Conservation (phyloP, 75 land plant species). For the Picea glauca region DNA sequence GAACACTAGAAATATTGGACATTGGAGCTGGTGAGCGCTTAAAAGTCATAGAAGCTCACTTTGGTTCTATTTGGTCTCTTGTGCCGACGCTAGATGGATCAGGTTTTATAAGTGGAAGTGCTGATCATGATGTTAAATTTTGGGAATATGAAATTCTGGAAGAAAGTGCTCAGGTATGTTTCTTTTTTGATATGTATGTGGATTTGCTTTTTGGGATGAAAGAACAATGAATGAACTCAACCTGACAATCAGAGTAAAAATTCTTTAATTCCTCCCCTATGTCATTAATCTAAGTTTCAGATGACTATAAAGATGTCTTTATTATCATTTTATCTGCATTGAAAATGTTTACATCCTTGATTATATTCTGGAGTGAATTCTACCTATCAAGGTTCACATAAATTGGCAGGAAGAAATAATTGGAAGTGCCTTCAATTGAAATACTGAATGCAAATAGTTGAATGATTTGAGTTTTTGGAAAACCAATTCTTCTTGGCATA, state of each 20-base stretch:
- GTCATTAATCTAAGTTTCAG: background rate
- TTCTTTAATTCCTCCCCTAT: background rate
- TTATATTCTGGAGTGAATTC: background rate
- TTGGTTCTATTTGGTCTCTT: conserved; percentile 62
- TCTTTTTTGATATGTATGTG: background rate
- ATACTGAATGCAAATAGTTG: background rate
- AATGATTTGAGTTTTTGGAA: background rate
- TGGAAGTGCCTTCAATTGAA: background rate
- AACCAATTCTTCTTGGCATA: background rate
- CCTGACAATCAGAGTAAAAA: no score
- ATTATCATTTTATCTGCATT: background rate
- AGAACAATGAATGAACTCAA: background rate
- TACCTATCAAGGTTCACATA: background rate
- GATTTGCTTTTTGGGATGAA: background rate
- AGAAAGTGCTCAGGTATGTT: conserved; percentile 45
- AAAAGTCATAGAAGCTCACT: conserved; percentile 81
- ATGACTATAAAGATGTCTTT: background rate
- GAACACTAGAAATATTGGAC: conserved; percentile 81
- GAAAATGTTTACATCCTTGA: background rate
- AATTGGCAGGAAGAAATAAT: background rate
- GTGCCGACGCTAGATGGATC: conserved; percentile 62
- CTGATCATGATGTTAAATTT: conserved; percentile 90
- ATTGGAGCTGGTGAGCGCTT: conserved; percentile 69
- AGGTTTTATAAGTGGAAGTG: conserved; percentile 93
- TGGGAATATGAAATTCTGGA: conserved; percentile 76